A percentile compares a stretch with the other conserved stretches of the same genome.
phyloP scores from a whole-genome alignment of 495 filamentous ascomycete genomes.

The Pseudoneurospora amorphoporcata region DNA sequence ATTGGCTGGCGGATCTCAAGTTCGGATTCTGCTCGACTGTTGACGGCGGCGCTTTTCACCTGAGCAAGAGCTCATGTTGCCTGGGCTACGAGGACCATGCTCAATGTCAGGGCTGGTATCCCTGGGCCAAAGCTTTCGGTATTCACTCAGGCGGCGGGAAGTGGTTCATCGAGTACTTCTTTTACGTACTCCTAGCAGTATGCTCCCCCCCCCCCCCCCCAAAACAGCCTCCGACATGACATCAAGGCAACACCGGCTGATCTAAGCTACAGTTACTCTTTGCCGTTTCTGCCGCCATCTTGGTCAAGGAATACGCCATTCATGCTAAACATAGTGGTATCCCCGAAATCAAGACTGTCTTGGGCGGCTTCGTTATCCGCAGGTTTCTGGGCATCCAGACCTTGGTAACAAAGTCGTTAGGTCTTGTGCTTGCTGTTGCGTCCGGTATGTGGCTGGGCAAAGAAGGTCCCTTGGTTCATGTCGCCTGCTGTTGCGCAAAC shows the following conservation, averaged over 20 bases:
- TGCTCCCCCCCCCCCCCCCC: constrained; percentile 20
- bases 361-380: constrained; percentile 90
- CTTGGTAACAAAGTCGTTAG: constrained; percentile 80
- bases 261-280: constrained; percentile 53
- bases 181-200: constrained; percentile 77
- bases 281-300: constrained; percentile 62
- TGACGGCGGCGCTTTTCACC: constrained; percentile 76
- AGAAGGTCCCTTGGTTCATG: constrained; percentile 93
- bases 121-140: constrained; percentile 70
- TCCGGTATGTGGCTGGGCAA: constrained; percentile 98
- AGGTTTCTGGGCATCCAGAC: constrained; percentile 93
- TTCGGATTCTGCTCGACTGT: constrained; percentile 75
- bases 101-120: constrained; percentile 73
- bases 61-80: constrained; percentile 87
- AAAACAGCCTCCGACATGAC: background rate
- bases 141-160: constrained; percentile 52
- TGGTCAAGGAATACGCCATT: constrained; percentile 75
- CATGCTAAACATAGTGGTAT: constrained; percentile 96
- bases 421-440: constrained; percentile 84
- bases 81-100: constrained; percentile 72
- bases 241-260: background rate
- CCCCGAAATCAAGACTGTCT: constrained; percentile 92
- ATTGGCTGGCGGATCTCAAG: constrained; percentile 93
- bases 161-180: constrained; percentile 76
- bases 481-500: constrained; percentile 95